Conservation (phyloP, 306 rosid genomes). For the Cicer arietinum region DNA sequence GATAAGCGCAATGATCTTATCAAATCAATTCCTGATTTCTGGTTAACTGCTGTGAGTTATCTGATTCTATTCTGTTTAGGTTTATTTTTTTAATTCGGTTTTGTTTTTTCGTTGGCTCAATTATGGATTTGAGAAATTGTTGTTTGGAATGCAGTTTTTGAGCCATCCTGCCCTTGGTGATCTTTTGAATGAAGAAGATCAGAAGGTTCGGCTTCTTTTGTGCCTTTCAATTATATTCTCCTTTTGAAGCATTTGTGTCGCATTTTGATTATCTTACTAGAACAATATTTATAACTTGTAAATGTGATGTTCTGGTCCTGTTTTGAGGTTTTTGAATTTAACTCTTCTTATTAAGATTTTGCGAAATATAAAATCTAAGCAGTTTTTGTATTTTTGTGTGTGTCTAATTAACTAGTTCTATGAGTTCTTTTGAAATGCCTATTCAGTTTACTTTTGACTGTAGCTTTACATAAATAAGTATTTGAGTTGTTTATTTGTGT, state of each 20-base stretch:
- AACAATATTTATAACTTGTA: background rate
- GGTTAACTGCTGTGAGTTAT: constrained; percentile 86
- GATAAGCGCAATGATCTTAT: constrained; percentile 67
- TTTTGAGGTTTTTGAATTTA: background rate
- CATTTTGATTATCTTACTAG: background rate
- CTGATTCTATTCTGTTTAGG: background rate
- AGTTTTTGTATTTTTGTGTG: too few relatives aligned
- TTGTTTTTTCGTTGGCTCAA: background rate
- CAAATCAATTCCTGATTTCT: constrained; percentile 83
- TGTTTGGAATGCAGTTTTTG: constrained; percentile 67
- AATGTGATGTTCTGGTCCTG: background rate
- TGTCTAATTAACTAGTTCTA: background rate
- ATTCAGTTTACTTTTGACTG: background rate
- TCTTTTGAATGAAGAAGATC: constrained; percentile 78
- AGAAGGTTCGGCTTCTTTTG: constrained; percentile 59
- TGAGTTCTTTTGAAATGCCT: background rate
- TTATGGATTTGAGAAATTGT: background rate
- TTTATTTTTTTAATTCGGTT: background rate
- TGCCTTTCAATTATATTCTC: background rate
- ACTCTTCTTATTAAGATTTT: background rate
- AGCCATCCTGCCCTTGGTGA: constrained; percentile 87
- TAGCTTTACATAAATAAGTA: background rate
- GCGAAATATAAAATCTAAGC: background rate
- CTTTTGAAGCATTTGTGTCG: constrained; percentile 6
- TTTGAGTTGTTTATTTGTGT: background rate